Base-by-base conservation (phyloP, 108 stramenopile genomes). In the Aurantiochytrium sp. region DNA sequence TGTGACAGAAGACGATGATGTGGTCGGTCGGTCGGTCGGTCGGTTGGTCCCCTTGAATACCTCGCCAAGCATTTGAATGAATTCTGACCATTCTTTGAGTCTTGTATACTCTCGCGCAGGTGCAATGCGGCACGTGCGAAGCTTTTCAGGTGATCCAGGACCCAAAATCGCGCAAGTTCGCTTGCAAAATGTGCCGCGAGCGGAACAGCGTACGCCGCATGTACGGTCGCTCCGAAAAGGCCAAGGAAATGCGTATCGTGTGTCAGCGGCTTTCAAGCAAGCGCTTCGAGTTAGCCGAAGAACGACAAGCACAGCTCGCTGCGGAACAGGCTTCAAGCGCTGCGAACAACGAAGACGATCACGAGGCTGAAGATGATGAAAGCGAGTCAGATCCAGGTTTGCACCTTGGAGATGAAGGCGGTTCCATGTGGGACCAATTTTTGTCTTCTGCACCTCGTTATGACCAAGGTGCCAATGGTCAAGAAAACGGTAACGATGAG, bases 191-290 rank as follows among this genome's bases (percentile, higher is more conserved):
- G 45, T 83, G 76, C 76, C 16, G 18, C 10, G 76, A 83, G 51
- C 45, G 51, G 51, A 83, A 83, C 51, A 83, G 76, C 76, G 76
- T 83, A 45, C 76, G 76, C 49, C 45, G 76, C n/a, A 45, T 83
- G 14, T 83, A 83, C 76, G 76, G 76, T 12, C 49, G 51, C n/a
- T 53, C 49, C 18, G 76, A 83, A 23, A 83, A 83, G 76, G 76
- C 76, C 45, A 83, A 83, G 51, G 76, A 83, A 12, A 83, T 83
- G 76, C 76, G 76, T 6, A 12, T 35, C 6, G 49, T 83, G 5
- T 83, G 76, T 23, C 76, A 83, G 28, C 44, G 51, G 51, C 76
- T 83, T 6, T 53, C 45, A 12, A 21, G 10, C 10, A 53, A 12
- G 51, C 6, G 76, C 19, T 47, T 47, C 51, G 76, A 83, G 76